These are phyloP conservation scores for Astrephomene gubernaculifera DNA, from an alignment of 139 green algal genomes.

Conservation along the genomic window DNA sequence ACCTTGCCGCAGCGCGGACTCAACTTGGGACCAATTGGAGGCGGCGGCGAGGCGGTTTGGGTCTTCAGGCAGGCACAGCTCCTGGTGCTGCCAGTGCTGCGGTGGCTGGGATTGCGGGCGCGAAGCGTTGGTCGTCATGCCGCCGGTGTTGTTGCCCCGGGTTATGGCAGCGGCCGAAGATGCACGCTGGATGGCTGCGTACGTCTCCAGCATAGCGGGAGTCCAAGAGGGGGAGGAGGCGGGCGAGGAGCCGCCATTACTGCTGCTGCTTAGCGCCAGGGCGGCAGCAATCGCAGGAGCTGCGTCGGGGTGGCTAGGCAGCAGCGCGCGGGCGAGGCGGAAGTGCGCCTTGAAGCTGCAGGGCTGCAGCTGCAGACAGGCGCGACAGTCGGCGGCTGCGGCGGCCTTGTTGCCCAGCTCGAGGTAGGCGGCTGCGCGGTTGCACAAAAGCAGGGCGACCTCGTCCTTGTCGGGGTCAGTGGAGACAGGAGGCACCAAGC, in stretches of 20 bases:
- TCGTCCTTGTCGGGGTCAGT: background rate
- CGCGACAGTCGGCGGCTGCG: constrained; percentile 26
- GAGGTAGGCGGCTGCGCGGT: constrained; percentile 28
- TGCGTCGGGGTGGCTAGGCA: background rate
- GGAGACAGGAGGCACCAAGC: background rate
- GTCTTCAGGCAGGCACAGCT: constrained; percentile 22
- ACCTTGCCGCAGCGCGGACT: background rate
- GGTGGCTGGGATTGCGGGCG: too few species aligned
- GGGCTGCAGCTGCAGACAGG: constrained; percentile 17
- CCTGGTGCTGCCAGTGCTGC: background rate
- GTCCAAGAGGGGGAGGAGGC: background rate
- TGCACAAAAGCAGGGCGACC: constrained; percentile 16
- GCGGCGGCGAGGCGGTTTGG: background rate
- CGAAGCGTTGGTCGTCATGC: background rate
- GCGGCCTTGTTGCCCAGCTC: background rate
- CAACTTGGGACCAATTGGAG: background rate
- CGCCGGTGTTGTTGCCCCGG: background rate
- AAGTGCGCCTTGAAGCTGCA: constrained; percentile 30
- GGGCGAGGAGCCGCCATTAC: too few species aligned
- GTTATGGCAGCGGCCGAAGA: background rate
- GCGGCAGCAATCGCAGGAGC: constrained; percentile 17
- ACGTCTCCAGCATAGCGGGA: constrained; percentile 8
- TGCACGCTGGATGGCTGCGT: background rate
- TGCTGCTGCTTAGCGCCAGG: background rate
- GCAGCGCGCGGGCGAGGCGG: constrained; percentile 29